These are phyloP conservation scores for Hysterangium stoloniferum DNA, from an alignment of 768 basidiomycete species.

Conservation along the genomic window DNA sequence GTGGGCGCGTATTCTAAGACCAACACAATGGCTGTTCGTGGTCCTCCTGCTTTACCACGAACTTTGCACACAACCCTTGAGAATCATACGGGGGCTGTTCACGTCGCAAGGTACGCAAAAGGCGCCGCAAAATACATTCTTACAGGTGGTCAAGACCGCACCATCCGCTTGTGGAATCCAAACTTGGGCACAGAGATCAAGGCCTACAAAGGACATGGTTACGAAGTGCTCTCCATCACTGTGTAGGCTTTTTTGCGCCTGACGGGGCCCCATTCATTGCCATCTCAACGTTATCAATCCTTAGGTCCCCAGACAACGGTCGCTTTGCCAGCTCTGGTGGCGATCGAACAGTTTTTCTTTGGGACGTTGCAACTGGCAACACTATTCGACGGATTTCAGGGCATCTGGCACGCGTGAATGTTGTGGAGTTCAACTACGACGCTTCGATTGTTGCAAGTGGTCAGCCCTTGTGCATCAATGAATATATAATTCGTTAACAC, in stretches of 20 bases:
- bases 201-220: conserved; percentile 83
- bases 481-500: not conserved
- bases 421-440: conserved; percentile 85
- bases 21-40: conserved; percentile 3
- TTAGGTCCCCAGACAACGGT: conserved; percentile 85
- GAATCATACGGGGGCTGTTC: conserved; percentile 76
- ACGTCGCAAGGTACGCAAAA: conserved; percentile 87
- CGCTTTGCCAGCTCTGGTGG: conserved; percentile 92
- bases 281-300: not conserved
- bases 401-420: conserved; percentile 86
- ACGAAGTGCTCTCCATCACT: conserved; percentile 86
- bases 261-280: not conserved
- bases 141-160: conserved; percentile 90
- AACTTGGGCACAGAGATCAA: conserved; percentile 84
- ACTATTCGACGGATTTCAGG: conserved; percentile 80
- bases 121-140: conserved; percentile 83
- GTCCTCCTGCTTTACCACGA: conserved; percentile 25
- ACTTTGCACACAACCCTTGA: conserved; percentile 54
- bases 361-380: conserved; percentile 88
- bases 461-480: conserved; percentile 24
- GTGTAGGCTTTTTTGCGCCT: conserved; percentile 49
- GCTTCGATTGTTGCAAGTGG: conserved; percentile 85
- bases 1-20: conserved; percentile 2
- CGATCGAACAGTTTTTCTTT: conserved; percentile 86
- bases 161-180: conserved; percentile 88